Percentiles rank a stretch among this genome's conserved stretches.
Evolutionary conservation across 2,329 filamentous ascomycete species (phyloP).

Genomic region (Didymellaceae sp.): DNA sequence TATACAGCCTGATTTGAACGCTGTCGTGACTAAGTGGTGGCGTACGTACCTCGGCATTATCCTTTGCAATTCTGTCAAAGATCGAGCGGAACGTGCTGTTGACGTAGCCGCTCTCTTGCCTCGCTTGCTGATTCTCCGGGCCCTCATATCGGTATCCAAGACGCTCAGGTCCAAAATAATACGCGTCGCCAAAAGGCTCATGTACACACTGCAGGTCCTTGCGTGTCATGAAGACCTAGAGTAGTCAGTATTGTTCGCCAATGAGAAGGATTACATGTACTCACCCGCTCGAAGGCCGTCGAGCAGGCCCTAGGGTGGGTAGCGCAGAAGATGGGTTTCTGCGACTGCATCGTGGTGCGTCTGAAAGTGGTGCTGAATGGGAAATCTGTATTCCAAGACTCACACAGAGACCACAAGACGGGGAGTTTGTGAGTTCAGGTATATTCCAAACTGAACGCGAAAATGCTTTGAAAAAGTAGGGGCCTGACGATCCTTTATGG

Average conservation of each 20-base stretch:
- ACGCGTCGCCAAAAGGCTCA: slow-evolving; percentile 96
- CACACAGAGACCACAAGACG: slow-evolving; percentile 13
- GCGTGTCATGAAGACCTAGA: slow-evolving; percentile 88
- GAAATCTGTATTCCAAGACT: slow-evolving; percentile 37
- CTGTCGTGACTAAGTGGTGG: no score
- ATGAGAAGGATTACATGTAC: slow-evolving; percentile 28
- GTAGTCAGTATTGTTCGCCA: slow-evolving; percentile 13
- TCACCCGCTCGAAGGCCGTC: slow-evolving; percentile 93
- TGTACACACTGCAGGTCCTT: slow-evolving; percentile 84
- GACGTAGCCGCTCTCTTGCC: slow-evolving; percentile 67
- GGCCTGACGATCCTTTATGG: slow-evolving; percentile 37
- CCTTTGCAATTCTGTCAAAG: slow-evolving; percentile 74
- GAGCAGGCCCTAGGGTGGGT: slow-evolving; percentile 96
- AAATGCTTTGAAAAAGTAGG: slow-evolving; percentile 27
- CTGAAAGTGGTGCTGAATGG: slow-evolving; percentile 18
- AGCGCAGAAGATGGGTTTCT: slow-evolving; percentile 84
- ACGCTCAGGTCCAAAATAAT: slow-evolving; percentile 93
- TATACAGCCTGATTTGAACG: no score
- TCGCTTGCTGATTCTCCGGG: slow-evolving; percentile 63
- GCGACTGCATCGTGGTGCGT: slow-evolving; percentile 60
- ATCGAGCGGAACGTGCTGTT: slow-evolving; percentile 78
- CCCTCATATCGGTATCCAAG: slow-evolving; percentile 79
- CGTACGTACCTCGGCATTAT: slow-evolving; percentile 75
- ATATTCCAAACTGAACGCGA: slow-evolving; percentile 36
- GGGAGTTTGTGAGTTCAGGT: slow-evolving; percentile 29